Evolutionary conservation across 2,329 filamentous ascomycete genomes (phyloP).

Genomic region (Coniochaeta pulveracea): DNA sequence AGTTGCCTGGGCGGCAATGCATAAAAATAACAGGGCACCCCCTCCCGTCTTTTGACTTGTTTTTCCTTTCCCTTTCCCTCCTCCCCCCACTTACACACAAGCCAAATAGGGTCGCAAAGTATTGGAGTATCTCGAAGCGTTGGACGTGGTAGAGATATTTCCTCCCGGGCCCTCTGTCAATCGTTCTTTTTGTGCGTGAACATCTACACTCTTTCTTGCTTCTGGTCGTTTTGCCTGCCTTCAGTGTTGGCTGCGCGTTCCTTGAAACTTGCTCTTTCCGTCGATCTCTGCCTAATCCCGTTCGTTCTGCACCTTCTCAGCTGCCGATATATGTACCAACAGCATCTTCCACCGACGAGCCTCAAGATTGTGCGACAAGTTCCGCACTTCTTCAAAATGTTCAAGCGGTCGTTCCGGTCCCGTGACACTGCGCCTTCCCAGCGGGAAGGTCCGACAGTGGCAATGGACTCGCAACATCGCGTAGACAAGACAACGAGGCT

Average conservation of each 20-base stretch:
- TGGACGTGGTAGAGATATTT: constrained; percentile 29
- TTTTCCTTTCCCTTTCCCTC: constrained; percentile 33
- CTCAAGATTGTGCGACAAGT: constrained; percentile 10
- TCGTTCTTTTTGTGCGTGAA: constrained; percentile 24
- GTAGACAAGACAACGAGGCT: constrained; percentile 81
- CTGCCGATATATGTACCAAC: constrained; percentile 15
- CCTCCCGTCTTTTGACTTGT: constrained; percentile 23
- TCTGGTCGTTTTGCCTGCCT: constrained; percentile 22
- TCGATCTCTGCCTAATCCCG: constrained; percentile 33
- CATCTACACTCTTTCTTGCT: constrained; percentile 21
- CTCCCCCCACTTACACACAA: constrained; percentile 42
- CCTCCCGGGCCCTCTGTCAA: constrained; percentile 45
- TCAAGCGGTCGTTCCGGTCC: constrained; percentile 81
- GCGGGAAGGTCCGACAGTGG: constrained; percentile 13
- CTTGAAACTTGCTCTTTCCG: constrained; percentile 40
- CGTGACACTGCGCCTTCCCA: constrained; percentile 42
- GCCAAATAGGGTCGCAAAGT: constrained; percentile 48
- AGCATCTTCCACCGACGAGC: constrained; percentile 8
- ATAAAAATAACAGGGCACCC: constrained; percentile 25
- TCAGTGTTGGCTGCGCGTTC: constrained; percentile 11
- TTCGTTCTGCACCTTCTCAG: constrained; percentile 16
- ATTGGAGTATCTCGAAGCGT: constrained; percentile 37
- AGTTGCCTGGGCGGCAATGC: constrained; percentile 8
- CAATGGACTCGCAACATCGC: constrained; percentile 36
- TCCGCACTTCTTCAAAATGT: constrained; percentile 53